These are phyloP conservation scores for Cubamyces lactineus DNA, from an alignment of 768 basidiomycete species.

Conservation along the genomic window DNA sequence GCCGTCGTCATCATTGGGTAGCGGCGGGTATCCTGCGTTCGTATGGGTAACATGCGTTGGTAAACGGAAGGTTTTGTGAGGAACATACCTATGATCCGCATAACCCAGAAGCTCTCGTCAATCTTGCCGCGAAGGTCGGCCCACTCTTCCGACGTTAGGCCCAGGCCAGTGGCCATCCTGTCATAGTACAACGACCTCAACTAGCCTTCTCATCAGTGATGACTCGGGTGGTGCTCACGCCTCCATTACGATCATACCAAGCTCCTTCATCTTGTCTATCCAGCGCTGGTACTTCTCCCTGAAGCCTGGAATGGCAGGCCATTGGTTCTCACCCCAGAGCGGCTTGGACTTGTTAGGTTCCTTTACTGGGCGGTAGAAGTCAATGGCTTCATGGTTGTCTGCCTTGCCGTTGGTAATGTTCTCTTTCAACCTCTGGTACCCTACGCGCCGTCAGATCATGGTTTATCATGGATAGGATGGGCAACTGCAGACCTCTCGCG, in stretches of 20 bases:
- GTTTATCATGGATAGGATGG: background rate
- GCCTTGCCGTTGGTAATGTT: constrained; percentile 86
- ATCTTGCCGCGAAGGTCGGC: constrained; percentile 65
- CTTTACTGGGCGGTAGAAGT: constrained; percentile 77
- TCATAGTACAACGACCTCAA: background rate
- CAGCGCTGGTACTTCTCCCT: constrained; percentile 68
- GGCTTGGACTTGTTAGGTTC: constrained; percentile 69
- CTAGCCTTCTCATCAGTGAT: background rate
- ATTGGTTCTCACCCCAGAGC: constrained; percentile 87
- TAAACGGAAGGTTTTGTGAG: constrained; percentile 32
- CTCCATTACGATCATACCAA: constrained; percentile 84
- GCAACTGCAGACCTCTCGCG: constrained; percentile 63
- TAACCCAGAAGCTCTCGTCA: constrained; percentile 87
- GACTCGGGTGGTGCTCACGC: constrained; percentile 55
- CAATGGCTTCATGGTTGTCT: constrained; percentile 85
- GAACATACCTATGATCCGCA: constrained; percentile 88
- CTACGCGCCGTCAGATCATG: constrained; percentile 41
- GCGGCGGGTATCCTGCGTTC: constrained; percentile 76
- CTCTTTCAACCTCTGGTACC: constrained; percentile 79
- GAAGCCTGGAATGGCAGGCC: constrained; percentile 69
- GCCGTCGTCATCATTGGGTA: constrained; percentile 78
- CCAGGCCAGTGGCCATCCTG: constrained; percentile 84
- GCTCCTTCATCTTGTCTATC: constrained; percentile 82
- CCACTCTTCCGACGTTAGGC: constrained; percentile 75
- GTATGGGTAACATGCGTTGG: background rate